phyloP scores from a whole-genome alignment of 768 basidiomycete species.

The Crassisporium funariophilum region DNA sequence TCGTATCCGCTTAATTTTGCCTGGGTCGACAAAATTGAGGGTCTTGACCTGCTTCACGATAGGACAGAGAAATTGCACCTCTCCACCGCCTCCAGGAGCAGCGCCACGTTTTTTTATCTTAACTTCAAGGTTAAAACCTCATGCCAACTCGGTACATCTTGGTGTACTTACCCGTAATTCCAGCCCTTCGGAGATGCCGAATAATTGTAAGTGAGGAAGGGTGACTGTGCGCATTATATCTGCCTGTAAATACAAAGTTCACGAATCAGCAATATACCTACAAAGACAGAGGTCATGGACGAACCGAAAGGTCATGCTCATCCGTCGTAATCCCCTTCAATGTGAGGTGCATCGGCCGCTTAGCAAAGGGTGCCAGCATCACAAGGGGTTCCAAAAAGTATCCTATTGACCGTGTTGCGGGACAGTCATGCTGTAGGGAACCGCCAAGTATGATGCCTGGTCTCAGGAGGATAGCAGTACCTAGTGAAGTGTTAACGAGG shows the following conservation, averaged over 20 bases:
- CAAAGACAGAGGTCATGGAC: constrained; percentile 16
- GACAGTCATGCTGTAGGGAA: constrained; percentile 80
- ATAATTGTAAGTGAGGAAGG: constrained; percentile 85
- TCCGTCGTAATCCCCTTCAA: constrained; percentile 92
- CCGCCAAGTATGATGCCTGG: constrained; percentile 93
- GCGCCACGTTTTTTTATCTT: constrained; percentile 96
- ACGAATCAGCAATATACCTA: neutral
- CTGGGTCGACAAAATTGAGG: constrained; percentile 87
- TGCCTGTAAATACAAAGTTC: constrained; percentile 48
- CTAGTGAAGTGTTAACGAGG: constrained; percentile 48
- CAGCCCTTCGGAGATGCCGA: constrained; percentile 87
- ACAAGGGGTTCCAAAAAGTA: constrained; percentile 93
- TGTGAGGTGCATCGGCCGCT: constrained; percentile 80
- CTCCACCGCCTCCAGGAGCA: constrained; percentile 89
- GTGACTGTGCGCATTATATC: constrained; percentile 90
- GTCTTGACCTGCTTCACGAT: constrained; percentile 90
- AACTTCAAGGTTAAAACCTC: constrained; percentile 4
- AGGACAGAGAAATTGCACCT: constrained; percentile 92
- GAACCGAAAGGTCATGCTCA: constrained; percentile 86
- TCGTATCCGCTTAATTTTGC: constrained; percentile 91
- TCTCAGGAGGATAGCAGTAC: constrained; percentile 89
- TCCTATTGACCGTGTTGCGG: constrained; percentile 84
- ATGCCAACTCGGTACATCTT: neutral
- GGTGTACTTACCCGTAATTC: constrained; percentile 72
- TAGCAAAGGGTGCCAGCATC: constrained; percentile 91